A percentile compares a stretch with the other conserved stretches of the same genome.
These are phyloP conservation scores for Amoebophrya sp. DNA, from an alignment of 169 alveolate genomes.

Conservation along the genomic window DNA sequence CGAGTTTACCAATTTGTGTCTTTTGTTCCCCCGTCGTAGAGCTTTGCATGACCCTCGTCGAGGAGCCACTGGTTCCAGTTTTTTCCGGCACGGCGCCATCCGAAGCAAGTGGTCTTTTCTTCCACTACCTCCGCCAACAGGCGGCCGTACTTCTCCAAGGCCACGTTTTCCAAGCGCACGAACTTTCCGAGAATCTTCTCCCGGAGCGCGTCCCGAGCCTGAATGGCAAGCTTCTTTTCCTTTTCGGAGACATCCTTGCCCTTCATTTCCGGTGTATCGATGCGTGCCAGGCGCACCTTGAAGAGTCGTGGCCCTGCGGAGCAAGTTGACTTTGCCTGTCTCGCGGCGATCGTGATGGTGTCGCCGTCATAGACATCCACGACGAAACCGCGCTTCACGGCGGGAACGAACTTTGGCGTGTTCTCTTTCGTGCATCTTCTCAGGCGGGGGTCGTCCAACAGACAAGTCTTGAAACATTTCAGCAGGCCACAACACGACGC, in stretches of 20 bases:
- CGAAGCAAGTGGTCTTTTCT: too few relatives aligned
- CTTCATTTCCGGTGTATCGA: slow-evolving; percentile 8
- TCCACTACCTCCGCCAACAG: neutral
- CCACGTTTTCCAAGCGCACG: neutral
- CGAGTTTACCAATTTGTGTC: neutral
- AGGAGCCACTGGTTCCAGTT: neutral
- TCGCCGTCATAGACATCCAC: slow-evolving; percentile 16
- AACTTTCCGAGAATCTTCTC: neutral
- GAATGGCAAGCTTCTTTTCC: neutral
- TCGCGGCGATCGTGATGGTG: neutral
- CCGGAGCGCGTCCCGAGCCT: neutral
- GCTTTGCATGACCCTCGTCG: neutral
- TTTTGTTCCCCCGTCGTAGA: slow-evolving; percentile 16
- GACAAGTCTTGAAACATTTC: neutral
- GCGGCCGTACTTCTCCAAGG: neutral
- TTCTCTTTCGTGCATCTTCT: neutral
- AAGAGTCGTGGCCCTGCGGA: neutral
- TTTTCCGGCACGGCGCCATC: too few relatives aligned
- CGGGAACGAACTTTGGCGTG: neutral
- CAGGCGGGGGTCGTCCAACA: neutral
- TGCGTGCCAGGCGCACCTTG: neutral
- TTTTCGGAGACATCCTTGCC: neutral
- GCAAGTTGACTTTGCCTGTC: neutral
- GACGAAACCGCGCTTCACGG: neutral
- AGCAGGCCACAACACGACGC: neutral